Base-by-base conservation (phyloP, 129 eudicot genomes). In the Pittosporum tobira region DNA sequence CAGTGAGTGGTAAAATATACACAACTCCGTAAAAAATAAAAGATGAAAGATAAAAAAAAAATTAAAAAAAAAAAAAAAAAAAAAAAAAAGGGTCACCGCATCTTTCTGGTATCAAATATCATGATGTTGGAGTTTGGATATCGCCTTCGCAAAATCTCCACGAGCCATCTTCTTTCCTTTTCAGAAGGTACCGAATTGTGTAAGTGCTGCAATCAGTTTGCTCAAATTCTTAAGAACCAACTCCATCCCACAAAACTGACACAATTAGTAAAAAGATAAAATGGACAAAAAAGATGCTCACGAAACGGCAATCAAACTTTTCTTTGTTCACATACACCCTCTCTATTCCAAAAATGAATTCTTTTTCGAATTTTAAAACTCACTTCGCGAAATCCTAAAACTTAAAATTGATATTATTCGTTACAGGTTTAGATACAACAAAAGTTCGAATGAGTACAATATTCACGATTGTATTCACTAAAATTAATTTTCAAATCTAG, bases 131-230 rank as follows among this genome's bases (percentile, higher is more conserved):
- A 57, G 72, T 57, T 66, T 67, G 79, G 63, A 90, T 73, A 62
- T 81, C 85, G 42, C 85, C 85, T 78, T 83, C 81, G 51, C 76
- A 83, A 58, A 91, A 91, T 72, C 75, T 87, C 96, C 99, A 91
- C 2, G 94, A 78, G 27, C 94, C 95, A 68, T 84, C 94, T 3
- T 74, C 85, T 63, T 81, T 89, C 76, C 78, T 76, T 68, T 73
- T 81, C 71, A 91, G 76, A 53, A 78, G 51, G 64, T 91, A 91
- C 42, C 77, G 93, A 20, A 91, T 87, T 61, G 71, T 81, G 67
- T 91, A 87, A 25, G 88, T 71, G 74, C 96, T 91, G 94, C 77
- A 73, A 59, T 60, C 34, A 70, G 46, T 42, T 7, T 1, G 43
- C 31, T 54, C 6, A 44, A 51, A 57, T 3, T 4, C 16, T 31